Conservation (phyloP, 2,329 filamentous ascomycete species). For the Colletotrichum sp. region DNA sequence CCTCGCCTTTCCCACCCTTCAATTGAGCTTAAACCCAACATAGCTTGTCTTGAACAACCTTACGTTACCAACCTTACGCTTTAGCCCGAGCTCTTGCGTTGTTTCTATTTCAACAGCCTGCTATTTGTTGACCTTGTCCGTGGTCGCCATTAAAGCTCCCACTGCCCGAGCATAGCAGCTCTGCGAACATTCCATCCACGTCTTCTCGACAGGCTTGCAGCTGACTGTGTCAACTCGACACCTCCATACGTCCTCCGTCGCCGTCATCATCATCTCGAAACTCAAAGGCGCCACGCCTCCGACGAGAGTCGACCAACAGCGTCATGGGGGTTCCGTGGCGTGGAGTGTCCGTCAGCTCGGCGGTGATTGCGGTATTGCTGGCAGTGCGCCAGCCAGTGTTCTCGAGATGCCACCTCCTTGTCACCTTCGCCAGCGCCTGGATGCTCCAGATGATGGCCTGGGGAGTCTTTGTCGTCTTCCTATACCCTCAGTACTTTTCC, state of each 20-base stretch:
- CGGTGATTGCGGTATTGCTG: slow-evolving; percentile 1
- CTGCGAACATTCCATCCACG: neutral
- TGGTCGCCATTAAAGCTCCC: neutral
- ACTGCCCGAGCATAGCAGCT: neutral
- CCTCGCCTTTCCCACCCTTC: neutral
- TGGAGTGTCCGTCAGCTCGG: slow-evolving; percentile 7
- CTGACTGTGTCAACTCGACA: neutral
- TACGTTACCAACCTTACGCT: neutral
- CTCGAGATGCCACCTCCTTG: slow-evolving; percentile 35
- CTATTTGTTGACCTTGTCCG: neutral
- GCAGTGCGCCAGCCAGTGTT: slow-evolving; percentile 19
- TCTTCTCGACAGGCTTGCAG: neutral
- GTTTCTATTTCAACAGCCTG: neutral
- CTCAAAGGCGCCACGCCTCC: neutral
- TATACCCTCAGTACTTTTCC: slow-evolving; percentile 57
- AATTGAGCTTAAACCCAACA: slow-evolving; percentile 15
- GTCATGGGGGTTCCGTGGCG: slow-evolving; percentile 16
- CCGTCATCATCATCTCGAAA: neutral
- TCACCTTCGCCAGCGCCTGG: slow-evolving; percentile 40
- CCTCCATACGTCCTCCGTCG: neutral
- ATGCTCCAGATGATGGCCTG: slow-evolving; percentile 37
- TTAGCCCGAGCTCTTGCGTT: neutral
- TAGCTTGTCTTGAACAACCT: neutral
- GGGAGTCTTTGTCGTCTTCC: slow-evolving; percentile 45
- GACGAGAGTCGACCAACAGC: neutral